Base-by-base conservation (phyloP, 2,329 filamentous ascomycete species). In the Claviceps sp. region DNA sequence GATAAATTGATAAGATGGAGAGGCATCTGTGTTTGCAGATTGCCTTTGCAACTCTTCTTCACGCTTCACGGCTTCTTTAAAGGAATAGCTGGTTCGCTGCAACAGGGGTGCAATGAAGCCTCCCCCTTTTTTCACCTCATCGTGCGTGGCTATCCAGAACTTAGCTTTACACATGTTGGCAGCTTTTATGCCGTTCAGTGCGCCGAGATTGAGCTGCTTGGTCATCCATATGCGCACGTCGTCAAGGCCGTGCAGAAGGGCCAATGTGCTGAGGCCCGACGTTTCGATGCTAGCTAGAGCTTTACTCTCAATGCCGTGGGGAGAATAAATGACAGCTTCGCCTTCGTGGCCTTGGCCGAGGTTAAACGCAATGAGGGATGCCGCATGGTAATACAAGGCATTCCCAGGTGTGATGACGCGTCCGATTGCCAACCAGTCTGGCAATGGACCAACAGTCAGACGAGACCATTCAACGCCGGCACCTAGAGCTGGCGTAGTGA, bases 131-230 rank as follows among this genome's bases (percentile, higher is more conserved):
- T 84, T 84, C 4, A 77, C 67, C 62, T 84, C 81, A 56, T 84
- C 81, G 57, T 85, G 81, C 26, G 82, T 85, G 0, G 73, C 74
- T 18, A 85, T 65, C 82, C 81, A 85, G 58, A 84, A 85, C 56
- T 69, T 74, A 0, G 79, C 76, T 2, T 70, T 67, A 34, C 78
- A 63, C 4, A 73, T 63, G 16, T 70, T 64, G 53, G 79, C 79
- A 3, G 77, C 76, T 53, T 75, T 68, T 16, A 83, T 63, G 0
- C 78, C 82, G 58, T 84, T 85, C 54, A 76, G 68, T 0, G 74
- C 81, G 2, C 82, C 82, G 16, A 84, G 72, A 55, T 85, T 85
- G 37, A 84, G 66, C 62, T 84, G 80, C 59, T 78, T 74, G 26
- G 63, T 59, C 61, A 65, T 62, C 59, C 65, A 65, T 24, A 74